Conservation (phyloP, 257 asterid species). For the Solanum piurae region DNA sequence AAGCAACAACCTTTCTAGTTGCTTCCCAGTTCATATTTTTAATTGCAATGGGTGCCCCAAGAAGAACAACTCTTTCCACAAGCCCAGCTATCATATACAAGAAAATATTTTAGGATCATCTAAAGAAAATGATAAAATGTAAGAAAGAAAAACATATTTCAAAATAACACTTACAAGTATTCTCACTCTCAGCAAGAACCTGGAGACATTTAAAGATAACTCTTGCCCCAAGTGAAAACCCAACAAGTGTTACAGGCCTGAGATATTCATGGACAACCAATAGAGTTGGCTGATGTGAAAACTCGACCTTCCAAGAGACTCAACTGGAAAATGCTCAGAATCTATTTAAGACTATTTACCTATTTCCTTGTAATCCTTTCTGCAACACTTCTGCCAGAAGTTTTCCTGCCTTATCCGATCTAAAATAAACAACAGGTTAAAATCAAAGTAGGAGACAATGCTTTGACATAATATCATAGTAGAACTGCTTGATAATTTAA, state of each 20-base stretch:
- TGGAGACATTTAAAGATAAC: slow-evolving; percentile 90
- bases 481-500: background rate
- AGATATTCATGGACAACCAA: slow-evolving; percentile 14
- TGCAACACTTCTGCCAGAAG: slow-evolving; percentile 80
- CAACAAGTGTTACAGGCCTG: slow-evolving; percentile 97
- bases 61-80: slow-evolving; percentile 86
- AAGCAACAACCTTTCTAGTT: slow-evolving; percentile 53
- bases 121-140: background rate
- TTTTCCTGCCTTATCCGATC: slow-evolving; percentile 91
- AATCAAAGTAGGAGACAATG: background rate
- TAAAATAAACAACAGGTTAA: slow-evolving; percentile 15
- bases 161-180: slow-evolving; percentile 31
- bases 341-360: slow-evolving; percentile 22
- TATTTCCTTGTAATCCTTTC: slow-evolving; percentile 80
- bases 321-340: background rate
- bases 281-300: background rate
- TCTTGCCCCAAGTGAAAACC: slow-evolving; percentile 96
- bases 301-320: background rate
- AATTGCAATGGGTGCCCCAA: slow-evolving; percentile 93
- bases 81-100: slow-evolving; percentile 45
- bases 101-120: slow-evolving; percentile 2
- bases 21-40: slow-evolving; percentile 88
- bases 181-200: slow-evolving; percentile 54
- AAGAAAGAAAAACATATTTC: background rate
- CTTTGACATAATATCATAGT: background rate